Evolutionary conservation across 176 grass and related monocot genomes (phyloP), one percentile per base, ranked within the genome.

Genomic region (Musa beccarii): DNA sequence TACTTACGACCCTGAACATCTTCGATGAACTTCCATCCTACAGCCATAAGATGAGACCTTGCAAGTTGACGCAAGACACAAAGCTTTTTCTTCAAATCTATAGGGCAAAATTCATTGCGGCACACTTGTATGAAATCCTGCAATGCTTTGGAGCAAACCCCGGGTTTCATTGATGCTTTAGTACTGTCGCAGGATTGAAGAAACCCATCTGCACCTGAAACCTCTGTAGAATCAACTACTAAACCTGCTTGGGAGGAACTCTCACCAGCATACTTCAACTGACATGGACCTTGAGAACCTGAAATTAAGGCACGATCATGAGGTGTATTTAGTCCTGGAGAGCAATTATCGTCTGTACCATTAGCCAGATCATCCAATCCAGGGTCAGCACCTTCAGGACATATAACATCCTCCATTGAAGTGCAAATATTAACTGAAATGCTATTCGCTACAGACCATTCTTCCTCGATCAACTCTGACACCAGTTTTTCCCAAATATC

Each of bases 111-210:
- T 20, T 56, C 82, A 51, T 26, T 81, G 2, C 59, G 77, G 65
- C 86, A 86, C 43, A 13, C 29, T 57, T 72, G 78, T 54, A 92
- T 81, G 71, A 82, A 89, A 26, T 92, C 90, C 52, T 79, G 78
- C 51, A 92, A 74, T 28, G 55, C 72, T 29, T 81, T 78, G 13
- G 16, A 75, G 52, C 5, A 20, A 61, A 9, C 17, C 14, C 16
- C 3, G n/a, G 17, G n/a, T 61, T 61, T 61, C 57, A n/a, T 19
- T n/a, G 15, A 15, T 61, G 17, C 57, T 61, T 61, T 8, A 61
- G 5, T 19, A 61, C 14, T 17, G 16, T 19, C 5, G n/a, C 57
- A 1, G 13, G 16, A n/a, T 61, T 61, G 16, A n/a, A 61, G 57
- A n/a, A 61, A 20, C 57, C 57, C 57, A n/a, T 61, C 57, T 8